Evolutionary conservation across 352 stramenopile genomes (phyloP), one percentile per base, ranked within the genome.

Genomic region (Pythium utonaiense): DNA sequence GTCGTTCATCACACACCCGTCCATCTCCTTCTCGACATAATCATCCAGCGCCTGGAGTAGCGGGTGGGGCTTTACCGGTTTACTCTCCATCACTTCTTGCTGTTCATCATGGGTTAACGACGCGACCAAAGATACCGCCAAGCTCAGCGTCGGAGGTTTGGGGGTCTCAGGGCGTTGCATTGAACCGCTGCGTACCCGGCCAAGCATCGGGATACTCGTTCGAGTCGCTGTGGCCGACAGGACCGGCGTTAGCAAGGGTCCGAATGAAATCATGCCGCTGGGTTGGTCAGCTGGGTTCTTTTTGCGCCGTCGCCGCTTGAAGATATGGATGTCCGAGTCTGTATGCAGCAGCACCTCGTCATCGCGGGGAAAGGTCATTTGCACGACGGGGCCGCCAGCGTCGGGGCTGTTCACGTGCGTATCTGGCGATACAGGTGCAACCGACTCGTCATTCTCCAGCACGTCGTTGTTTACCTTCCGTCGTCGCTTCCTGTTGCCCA

Each of bases 51-150:
- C 79, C 45, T 88, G 74, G 0, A 91, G 63, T 24, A 89, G 49
- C 17, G 82, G 79, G 44, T 91, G 82, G 1, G 58, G 78, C 67
- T 88, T 89, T 6, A 87, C 57, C 0, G 79, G 79, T n/a, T 78
- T 75, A 3, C 59, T 65, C 45, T 89, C 79, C 5, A 91, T 59
- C 28, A 64, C 79, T 47, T 91, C 81, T 40, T 88, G 81, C 51
- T 91, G 74, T 47, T 91, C 77, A 48, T 80, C 75, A 55, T 88
- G 74, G 48, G 81, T 89, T 28, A 91, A 68, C 5, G 81, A 91
- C 21, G 83, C 78, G 3, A 89, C 81, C 3, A 91, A 63, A 8
- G 81, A 91, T 14, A 88, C 78, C 4, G 77, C 81, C 14, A 91
- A 74, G 61, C 77, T 89, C 4, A 83, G 58, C 5, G 74, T 69